A percentile compares a stretch with the other conserved stretches of the same genome.
These are phyloP conservation scores for Phytophthora quininea DNA, from an alignment of 352 stramenopile genomes.

Conservation along the genomic window DNA sequence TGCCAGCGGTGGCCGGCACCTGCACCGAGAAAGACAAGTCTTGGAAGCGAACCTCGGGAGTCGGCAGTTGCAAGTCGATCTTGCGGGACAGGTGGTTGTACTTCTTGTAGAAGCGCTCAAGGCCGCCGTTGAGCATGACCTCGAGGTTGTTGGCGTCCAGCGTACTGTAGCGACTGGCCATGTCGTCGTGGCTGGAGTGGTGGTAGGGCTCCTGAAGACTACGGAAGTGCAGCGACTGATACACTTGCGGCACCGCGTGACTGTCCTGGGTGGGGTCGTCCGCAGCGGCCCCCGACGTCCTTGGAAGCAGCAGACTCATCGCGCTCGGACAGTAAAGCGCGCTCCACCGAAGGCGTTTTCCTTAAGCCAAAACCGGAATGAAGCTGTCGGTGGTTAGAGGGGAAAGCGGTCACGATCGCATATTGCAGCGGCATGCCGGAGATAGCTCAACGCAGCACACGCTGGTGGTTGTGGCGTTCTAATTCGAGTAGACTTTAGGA, in stretches of 20 bases:
- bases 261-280: not conserved
- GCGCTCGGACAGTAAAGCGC: too few relatives aligned
- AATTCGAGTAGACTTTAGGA: too few relatives aligned
- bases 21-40: constrained; percentile 21
- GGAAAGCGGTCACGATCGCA: too few relatives aligned
- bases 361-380: too few relatives aligned
- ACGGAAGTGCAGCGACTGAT: constrained; percentile 66
- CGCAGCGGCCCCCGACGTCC: too few relatives aligned
- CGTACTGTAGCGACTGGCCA: constrained; percentile 30
- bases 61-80: constrained; percentile 22
- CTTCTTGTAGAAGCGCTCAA: constrained; percentile 45
- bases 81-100: constrained; percentile 22
- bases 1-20: constrained; percentile 49
- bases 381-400: too few relatives aligned
- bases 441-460: too few relatives aligned
- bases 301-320: too few relatives aligned
- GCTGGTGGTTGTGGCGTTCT: too few relatives aligned
- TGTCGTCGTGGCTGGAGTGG: constrained; percentile 45
- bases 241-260: constrained; percentile 47
- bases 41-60: constrained; percentile 24
- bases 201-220: constrained; percentile 67
- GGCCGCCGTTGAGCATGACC: constrained; percentile 56
- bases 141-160: constrained; percentile 59
- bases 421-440: too few relatives aligned
- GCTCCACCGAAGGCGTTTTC: too few relatives aligned